phyloP scores from a whole-genome alignment of 2,329 filamentous ascomycete species.

The Pseudocercospora vitis region DNA sequence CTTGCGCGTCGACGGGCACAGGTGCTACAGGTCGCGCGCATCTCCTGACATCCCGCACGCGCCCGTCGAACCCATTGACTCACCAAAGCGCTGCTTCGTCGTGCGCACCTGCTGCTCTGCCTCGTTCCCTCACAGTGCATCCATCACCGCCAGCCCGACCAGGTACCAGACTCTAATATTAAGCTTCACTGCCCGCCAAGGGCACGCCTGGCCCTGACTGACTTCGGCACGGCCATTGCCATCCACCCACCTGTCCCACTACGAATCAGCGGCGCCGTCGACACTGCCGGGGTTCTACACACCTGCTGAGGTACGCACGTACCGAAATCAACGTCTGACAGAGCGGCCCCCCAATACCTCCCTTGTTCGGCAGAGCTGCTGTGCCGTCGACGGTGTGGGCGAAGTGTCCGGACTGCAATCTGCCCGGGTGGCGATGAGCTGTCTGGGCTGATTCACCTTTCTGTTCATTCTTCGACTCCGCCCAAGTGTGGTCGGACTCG shows the following conservation, averaged over 20 bases:
- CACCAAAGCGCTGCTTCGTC: neutral
- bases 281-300: neutral
- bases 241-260: neutral
- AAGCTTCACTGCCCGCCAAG: conserved; percentile 2
- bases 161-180: conserved; percentile 6
- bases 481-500: neutral
- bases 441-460: conserved; percentile 3
- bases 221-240: conserved; percentile 6
- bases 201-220: conserved; percentile 7
- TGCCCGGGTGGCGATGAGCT: conserved; percentile 9
- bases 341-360: neutral
- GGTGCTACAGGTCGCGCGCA: conserved; percentile 1
- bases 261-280: conserved; percentile 1
- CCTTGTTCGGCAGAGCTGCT: conserved; percentile 1
- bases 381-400: neutral
- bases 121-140: neutral
- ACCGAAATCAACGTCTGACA: neutral
- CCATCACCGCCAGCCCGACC: neutral
- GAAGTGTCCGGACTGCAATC: neutral
- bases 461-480: neutral
- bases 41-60: neutral
- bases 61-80: neutral
- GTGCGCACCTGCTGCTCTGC: neutral
- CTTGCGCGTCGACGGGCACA: neutral
- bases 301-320: neutral